Percentiles rank a stretch among this genome's conserved stretches.
phyloP scores from a whole-genome alignment of 2,329 filamentous ascomycete species.

The Fusarium keratoplasticum region DNA sequence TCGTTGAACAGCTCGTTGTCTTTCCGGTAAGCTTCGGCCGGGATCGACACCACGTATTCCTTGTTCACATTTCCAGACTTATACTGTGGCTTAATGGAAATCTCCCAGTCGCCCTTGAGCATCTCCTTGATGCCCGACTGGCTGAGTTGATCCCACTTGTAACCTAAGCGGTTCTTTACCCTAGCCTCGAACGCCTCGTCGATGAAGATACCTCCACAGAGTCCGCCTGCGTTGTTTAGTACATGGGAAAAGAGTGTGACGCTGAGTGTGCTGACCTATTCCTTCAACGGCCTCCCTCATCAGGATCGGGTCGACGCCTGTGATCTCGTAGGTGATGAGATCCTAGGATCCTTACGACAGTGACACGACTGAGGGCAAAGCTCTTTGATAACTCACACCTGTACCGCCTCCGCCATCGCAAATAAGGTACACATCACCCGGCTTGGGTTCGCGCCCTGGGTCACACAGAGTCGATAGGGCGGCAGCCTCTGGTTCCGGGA shows the following conservation, averaged over 20 bases:
- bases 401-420: constrained; percentile 25
- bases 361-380: too few species aligned
- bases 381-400: not conserved
- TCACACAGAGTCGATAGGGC: constrained; percentile 6
- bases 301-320: not conserved
- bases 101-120: constrained; percentile 17
- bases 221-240: constrained; percentile 3
- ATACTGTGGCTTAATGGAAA: constrained; percentile 20
- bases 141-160: constrained; percentile 9
- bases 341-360: not conserved
- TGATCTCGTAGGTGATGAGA: constrained; percentile 16
- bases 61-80: constrained; percentile 5
- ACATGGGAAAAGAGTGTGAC: not conserved
- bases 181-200: constrained; percentile 9
- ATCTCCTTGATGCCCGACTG: constrained; percentile 11
- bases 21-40: constrained; percentile 2
- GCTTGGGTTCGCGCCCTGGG: not conserved
- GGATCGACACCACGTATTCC: constrained; percentile 18
- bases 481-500: not conserved
- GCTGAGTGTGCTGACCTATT: not conserved
- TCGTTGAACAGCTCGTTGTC: not conserved
- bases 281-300: constrained; percentile 20
- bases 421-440: constrained; percentile 17
- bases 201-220: constrained; percentile 25
- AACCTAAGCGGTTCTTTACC: constrained; percentile 1